Conservation (phyloP, 805 yeast species). For the Saccharomycopsis selenospora region DNA sequence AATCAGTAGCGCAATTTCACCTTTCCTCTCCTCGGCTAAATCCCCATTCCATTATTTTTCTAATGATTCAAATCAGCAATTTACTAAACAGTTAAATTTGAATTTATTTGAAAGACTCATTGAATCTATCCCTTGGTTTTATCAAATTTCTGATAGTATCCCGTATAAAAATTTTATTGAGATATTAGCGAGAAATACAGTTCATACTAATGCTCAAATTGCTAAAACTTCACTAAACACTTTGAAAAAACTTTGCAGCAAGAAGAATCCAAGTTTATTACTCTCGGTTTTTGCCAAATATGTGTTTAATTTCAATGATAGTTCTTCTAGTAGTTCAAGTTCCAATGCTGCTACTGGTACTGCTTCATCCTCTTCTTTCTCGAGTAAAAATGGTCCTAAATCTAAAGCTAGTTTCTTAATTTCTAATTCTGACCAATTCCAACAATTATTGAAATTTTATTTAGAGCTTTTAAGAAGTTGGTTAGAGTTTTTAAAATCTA, state of each 20-base stretch:
- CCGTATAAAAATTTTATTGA: conserved; percentile 65
- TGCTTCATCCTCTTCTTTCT: no score
- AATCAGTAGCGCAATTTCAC: conserved; percentile 7
- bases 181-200: conserved; percentile 65
- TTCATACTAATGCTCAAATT: conserved; percentile 57
- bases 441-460: conserved; percentile 56
- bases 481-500: conserved; percentile 55
- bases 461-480: conserved; percentile 77
- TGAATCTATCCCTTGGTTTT: conserved; percentile 69
- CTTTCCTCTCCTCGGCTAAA: conserved; percentile 11
- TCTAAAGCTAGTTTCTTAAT: conserved; percentile 46
- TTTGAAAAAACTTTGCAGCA: conserved; percentile 57
- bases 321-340: conserved; percentile 34
- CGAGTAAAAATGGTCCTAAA: conserved; percentile 23
- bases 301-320: conserved; percentile 75
- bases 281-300: conserved; percentile 70
- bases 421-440: conserved; percentile 47
- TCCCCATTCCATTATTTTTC: conserved; percentile 19
- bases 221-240: conserved; percentile 58
- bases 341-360: no score
- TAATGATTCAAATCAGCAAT: conserved; percentile 13
- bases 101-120: conserved; percentile 65
- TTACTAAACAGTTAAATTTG: conserved; percentile 33
- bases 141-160: conserved; percentile 36
- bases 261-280: conserved; percentile 60